phyloP scores from a whole-genome alignment of 257 asterid species.

The Echites panduratus region DNA sequence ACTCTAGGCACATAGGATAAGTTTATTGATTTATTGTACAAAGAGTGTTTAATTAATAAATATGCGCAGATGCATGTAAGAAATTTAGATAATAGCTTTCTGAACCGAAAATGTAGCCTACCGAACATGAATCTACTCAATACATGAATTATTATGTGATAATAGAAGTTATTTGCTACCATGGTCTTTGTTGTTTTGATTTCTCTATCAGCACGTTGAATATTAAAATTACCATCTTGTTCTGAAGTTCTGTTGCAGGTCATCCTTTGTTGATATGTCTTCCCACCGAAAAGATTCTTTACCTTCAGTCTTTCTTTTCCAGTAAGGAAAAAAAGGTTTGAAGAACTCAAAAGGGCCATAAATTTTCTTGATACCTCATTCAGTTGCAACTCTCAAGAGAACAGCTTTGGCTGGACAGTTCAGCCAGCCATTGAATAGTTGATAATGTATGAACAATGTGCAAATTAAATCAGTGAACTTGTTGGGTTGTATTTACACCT shows the following conservation, averaged over 20 bases:
- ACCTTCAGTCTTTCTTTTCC: not conserved
- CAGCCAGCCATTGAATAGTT: not conserved
- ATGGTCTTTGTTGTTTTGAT: not conserved
- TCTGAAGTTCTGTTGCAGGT: conserved; percentile 2
- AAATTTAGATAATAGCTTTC: too few relatives aligned
- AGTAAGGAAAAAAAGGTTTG: not conserved
- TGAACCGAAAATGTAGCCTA: too few relatives aligned
- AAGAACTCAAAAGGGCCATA: not conserved
- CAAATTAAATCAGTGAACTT: too few relatives aligned
- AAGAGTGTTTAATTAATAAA: too few relatives aligned
- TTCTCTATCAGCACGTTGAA: not conserved
- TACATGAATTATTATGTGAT: too few relatives aligned
- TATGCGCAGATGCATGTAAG: too few relatives aligned
- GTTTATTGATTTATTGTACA: too few relatives aligned
- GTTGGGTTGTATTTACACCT: not conserved
- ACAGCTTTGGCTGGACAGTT: not conserved
- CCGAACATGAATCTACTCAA: too few relatives aligned
- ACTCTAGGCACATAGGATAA: not conserved
- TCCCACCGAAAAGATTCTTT: not conserved
- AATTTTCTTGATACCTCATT: too few relatives aligned
- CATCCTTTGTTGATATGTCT: not conserved
- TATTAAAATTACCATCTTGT: not conserved
- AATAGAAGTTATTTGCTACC: not conserved
- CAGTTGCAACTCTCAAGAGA: not conserved
- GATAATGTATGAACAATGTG: not conserved